Evolutionary conservation across 108 stramenopile genomes (phyloP).

Genomic region (Nitzschia sp.): DNA sequence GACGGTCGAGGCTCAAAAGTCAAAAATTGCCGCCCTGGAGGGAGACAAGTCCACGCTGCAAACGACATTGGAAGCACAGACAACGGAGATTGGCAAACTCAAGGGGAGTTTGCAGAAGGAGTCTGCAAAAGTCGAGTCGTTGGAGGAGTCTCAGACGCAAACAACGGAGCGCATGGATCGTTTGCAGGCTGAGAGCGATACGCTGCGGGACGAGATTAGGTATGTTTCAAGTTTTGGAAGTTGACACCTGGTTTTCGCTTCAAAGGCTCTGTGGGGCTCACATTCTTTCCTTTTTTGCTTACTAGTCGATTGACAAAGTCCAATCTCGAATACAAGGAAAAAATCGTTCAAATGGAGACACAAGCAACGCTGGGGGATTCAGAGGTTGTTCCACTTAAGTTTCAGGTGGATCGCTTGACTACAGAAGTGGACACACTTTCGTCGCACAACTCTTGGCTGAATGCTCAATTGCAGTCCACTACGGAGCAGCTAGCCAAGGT

Average conservation of each 20-base stretch:
- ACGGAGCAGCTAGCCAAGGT: slow-evolving; percentile 37
- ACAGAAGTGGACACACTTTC: slow-evolving; percentile 71
- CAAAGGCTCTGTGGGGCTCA: not conserved
- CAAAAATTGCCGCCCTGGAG: not conserved
- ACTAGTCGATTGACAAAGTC: slow-evolving; percentile 58
- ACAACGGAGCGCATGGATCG: slow-evolving; percentile 47
- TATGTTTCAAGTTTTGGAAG: slow-evolving; percentile 35
- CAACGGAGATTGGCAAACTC: slow-evolving; percentile 10
- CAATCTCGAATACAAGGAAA: slow-evolving; percentile 48
- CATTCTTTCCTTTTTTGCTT: slow-evolving; percentile 3
- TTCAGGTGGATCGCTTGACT: slow-evolving; percentile 64
- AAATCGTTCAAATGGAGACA: slow-evolving; percentile 52
- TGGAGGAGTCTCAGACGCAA: slow-evolving; percentile 17
- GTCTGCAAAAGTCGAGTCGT: not conserved
- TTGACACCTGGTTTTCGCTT: too few relatives aligned
- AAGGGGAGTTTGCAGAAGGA: not conserved
- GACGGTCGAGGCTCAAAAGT: not conserved
- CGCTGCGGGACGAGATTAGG: slow-evolving; percentile 74
- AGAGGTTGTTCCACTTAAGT: slow-evolving; percentile 63
- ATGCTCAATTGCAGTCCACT: slow-evolving; percentile 52
- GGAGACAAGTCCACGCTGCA: not conserved
- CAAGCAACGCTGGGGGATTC: slow-evolving; percentile 58
- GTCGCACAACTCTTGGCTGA: slow-evolving; percentile 69
- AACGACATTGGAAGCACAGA: not conserved
- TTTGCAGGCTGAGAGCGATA: slow-evolving; percentile 57